Evolutionary conservation across 345 rosid genomes (phyloP).

Genomic region (Aethionema arabicum): DNA sequence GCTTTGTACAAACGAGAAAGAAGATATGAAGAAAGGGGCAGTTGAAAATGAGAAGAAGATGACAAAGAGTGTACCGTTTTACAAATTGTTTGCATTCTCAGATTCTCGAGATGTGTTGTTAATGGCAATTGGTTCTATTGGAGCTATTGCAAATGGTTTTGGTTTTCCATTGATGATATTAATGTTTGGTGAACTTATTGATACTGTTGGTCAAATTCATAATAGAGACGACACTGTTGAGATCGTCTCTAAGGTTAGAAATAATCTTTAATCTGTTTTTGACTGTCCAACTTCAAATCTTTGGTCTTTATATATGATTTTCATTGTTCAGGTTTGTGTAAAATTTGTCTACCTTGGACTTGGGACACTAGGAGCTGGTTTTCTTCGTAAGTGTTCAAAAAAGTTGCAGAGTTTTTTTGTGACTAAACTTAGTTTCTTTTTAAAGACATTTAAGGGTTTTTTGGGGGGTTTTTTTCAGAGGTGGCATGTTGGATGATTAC

Average conservation of each 20-base stretch:
- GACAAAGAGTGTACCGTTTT: slow-evolving; percentile 54
- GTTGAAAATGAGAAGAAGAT: slow-evolving; percentile 42
- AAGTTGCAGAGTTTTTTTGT: too few species aligned
- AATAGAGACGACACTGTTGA: slow-evolving; percentile 34
- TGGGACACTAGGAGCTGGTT: slow-evolving; percentile 52
- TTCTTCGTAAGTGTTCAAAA: slow-evolving; percentile 58
- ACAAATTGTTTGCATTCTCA: slow-evolving; percentile 66
- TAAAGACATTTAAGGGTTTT: background rate
- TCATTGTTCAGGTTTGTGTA: slow-evolving; percentile 47
- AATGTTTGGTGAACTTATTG: slow-evolving; percentile 57
- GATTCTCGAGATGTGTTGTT: slow-evolving; percentile 51
- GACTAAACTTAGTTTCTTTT: background rate
- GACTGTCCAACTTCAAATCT: background rate
- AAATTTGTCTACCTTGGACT: slow-evolving; percentile 66
- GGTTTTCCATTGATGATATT: slow-evolving; percentile 67
- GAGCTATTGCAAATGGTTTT: slow-evolving; percentile 62
- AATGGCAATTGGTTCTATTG: slow-evolving; percentile 65
- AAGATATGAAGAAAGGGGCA: slow-evolving; percentile 38
- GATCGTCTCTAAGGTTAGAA: slow-evolving; percentile 52
- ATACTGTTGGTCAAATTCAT: slow-evolving; percentile 63
- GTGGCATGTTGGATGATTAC: slow-evolving; percentile 79
- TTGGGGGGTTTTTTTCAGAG: slow-evolving; percentile 45
- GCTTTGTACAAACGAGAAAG: slow-evolving; percentile 23
- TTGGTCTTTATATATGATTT: background rate
- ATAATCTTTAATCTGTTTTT: background rate